Percentiles rank a stretch among this genome's conserved stretches.
Conservation (phyloP, 768 basidiomycete genomes). For the Serpula lacrymans region DNA sequence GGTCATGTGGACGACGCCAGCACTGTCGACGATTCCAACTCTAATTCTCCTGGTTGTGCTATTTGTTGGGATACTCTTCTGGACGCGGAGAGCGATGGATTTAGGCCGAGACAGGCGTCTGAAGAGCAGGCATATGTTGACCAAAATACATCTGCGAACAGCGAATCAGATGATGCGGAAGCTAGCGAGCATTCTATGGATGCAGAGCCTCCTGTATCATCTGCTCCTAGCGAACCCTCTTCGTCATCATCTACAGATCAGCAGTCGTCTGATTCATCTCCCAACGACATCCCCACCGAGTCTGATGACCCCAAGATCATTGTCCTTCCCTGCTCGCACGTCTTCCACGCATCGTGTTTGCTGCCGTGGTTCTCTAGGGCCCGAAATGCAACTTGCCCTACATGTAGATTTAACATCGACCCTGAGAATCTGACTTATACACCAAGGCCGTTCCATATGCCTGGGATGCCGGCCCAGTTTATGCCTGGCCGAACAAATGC, state of each 20-base stretch:
- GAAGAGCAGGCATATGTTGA: conserved; percentile 4
- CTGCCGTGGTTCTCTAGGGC: conserved; percentile 82
- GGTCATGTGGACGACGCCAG: conserved; percentile 24
- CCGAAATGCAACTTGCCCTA: conserved; percentile 77
- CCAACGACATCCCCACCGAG: conserved; percentile 13
- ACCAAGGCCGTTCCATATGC: conserved; percentile 9
- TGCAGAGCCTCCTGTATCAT: conserved; percentile 13
- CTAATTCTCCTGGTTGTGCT: conserved; percentile 51
- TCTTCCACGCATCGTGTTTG: conserved; percentile 77
- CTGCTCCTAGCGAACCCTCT: conserved; percentile 9
- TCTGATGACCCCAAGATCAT: conserved; percentile 46
- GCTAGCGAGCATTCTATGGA: conserved; percentile 13
- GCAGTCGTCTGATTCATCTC: conserved; percentile 2
- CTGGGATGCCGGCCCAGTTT: conserved; percentile 1
- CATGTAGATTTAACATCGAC: conserved; percentile 80
- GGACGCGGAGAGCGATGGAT: conserved; percentile 39
- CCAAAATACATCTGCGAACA: neutral
- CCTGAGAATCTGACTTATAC: conserved; percentile 66
- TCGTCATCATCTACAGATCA: conserved; percentile 9
- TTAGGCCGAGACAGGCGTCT: conserved; percentile 9
- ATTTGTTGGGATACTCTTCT: conserved; percentile 75
- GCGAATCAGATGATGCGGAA: conserved; percentile 2
- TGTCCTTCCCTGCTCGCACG: conserved; percentile 74
- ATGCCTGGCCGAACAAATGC: conserved; percentile 11
- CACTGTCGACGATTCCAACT: conserved; percentile 31